Conservation (phyloP, 306 rosid species). For the Vigna unguiculata region DNA sequence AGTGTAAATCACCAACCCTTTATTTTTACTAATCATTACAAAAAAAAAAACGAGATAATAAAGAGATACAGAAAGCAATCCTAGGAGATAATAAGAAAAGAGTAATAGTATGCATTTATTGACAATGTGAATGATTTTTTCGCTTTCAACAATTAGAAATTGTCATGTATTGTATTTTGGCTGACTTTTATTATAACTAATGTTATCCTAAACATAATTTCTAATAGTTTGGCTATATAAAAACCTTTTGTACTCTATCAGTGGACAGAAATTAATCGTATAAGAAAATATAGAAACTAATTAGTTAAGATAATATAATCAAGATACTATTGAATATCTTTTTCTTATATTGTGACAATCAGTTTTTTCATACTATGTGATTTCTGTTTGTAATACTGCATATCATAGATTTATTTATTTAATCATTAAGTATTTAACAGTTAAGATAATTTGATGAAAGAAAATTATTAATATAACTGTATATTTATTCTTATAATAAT, state of each 20-base stretch:
- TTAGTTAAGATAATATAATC: background rate
- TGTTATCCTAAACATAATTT: too few species aligned
- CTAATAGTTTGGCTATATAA: too few species aligned
- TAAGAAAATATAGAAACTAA: background rate
- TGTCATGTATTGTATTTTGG: too few species aligned
- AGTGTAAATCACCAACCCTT: background rate
- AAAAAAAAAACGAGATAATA: background rate
- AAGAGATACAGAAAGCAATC: background rate
- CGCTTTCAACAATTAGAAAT: too few species aligned
- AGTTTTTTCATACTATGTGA: constrained; percentile 17
- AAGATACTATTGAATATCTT: background rate
- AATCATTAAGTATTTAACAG: background rate
- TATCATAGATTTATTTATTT: background rate
- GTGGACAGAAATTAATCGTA: too few species aligned
- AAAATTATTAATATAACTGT: background rate
- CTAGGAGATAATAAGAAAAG: background rate
- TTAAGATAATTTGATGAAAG: background rate
- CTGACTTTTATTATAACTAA: too few species aligned
- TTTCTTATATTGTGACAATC: background rate
- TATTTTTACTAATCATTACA: background rate
- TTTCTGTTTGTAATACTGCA: constrained; percentile 2
- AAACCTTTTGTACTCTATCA: too few species aligned
- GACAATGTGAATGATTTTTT: too few species aligned
- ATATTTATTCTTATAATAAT: constrained; percentile 2
- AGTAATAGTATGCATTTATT: too few species aligned